Evolutionary conservation across 2,329 filamentous ascomycete species (phyloP), one percentile per base, ranked within the genome.

Genomic region (Nigrospora sphaerica): DNA sequence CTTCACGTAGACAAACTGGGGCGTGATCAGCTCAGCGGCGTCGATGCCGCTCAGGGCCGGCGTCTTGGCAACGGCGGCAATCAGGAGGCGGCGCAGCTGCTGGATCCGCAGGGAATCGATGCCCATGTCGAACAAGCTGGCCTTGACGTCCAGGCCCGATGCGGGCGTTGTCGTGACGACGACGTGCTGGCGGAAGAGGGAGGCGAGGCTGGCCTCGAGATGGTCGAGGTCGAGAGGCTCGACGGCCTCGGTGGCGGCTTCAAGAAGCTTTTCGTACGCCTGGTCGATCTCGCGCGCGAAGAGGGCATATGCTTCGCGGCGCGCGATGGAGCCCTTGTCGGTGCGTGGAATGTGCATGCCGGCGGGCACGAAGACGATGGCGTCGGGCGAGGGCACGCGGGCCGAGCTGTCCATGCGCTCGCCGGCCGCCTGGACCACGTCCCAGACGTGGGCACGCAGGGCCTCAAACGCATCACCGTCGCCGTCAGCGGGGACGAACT

Each of bases 291-390:
- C 38, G 17, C 50, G 40, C 4, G 45, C 46, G 39, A 58, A 56
- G 9, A 52, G 43, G 4, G 48, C 49, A 10, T 51, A 49, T 2
- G 52, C 47, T 32, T 57, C 55, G 42, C 49, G 54, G n/a, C 56
- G 52, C 4, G 51, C 45, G 31, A 57, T 51, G 4, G 54, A 54
- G 9, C 56, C 56, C 35, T 58, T 58, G 47, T 58, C 56, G 9
- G 56, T 54, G 35, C 55, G 50, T 11, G 56, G 56, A 32, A 58
- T 49, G 4, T 18, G 17, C 7, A 44, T 45, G 3, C 39, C 39
- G 4, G 43, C 16, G 0, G 51, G 48, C 1, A 54, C 44, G 14
- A 58, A 19, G 14, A 57, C 49, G 36, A 58, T 46, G 32, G 55
- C 56, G 7, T 51, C 47, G 10, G 49, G 23, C 1, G 54, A 56